phyloP scores from a whole-genome alignment of 352 stramenopile genomes.

The Globisporangium okanoganense region DNA sequence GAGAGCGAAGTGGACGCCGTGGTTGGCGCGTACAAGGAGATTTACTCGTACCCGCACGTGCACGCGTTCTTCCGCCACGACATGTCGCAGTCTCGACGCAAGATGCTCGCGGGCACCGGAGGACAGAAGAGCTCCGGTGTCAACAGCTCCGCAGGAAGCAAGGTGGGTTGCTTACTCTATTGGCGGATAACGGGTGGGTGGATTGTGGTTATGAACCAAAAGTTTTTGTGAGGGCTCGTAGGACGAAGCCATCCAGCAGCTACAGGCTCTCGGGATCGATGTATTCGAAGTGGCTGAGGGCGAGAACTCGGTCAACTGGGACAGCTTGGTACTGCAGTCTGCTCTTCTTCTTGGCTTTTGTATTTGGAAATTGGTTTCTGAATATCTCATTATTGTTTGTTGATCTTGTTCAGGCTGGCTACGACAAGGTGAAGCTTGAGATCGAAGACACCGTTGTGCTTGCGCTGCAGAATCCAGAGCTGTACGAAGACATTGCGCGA shows the following conservation, averaged over 20 bases:
- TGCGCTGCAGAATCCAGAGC: slow-evolving; percentile 89
- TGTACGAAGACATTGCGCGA: slow-evolving; percentile 88
- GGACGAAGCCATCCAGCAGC: slow-evolving; percentile 77
- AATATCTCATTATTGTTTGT: not conserved
- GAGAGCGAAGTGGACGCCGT: slow-evolving; percentile 66
- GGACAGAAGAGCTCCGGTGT: slow-evolving; percentile 5
- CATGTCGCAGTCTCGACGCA: slow-evolving; percentile 54
- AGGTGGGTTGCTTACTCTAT: slow-evolving; percentile 21
- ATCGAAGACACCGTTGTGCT: slow-evolving; percentile 92
- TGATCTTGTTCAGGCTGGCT: slow-evolving; percentile 60
- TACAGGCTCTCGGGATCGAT: slow-evolving; percentile 75
- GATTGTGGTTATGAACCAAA: not conserved
- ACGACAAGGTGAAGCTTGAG: slow-evolving; percentile 88
- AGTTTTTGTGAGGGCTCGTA: slow-evolving; percentile 16
- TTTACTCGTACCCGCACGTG: slow-evolving; percentile 77
- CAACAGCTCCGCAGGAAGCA: slow-evolving; percentile 24
- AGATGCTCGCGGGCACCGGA: slow-evolving; percentile 33
- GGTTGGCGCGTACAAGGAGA: slow-evolving; percentile 81
- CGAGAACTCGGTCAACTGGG: slow-evolving; percentile 70
- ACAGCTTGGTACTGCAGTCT: slow-evolving; percentile 56
- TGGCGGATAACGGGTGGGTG: not conserved
- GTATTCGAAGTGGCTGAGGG: slow-evolving; percentile 67
- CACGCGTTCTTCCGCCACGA: slow-evolving; percentile 71
- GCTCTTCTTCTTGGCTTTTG: not conserved
- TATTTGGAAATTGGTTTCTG: not conserved